Evolutionary conservation across 805 yeast genomes (phyloP).

Genomic region (Phaffomyces antillensis): DNA sequence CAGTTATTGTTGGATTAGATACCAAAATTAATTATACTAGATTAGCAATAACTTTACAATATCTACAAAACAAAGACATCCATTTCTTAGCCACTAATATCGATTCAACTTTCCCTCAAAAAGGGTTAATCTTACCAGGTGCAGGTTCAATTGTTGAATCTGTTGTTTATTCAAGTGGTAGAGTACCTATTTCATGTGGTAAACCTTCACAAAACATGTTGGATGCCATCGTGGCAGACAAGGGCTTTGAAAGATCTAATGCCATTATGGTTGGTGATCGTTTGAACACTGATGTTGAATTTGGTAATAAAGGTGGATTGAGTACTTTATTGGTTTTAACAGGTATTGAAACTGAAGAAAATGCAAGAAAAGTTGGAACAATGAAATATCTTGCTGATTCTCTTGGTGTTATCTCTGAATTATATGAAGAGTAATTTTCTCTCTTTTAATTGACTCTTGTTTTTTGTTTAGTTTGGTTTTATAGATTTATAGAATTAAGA

Average conservation of each 20-base stretch:
- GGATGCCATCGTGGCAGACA: conserved; percentile 69
- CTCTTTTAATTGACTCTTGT: not conserved
- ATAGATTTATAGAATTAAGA: not conserved
- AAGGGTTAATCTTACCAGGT: conserved; percentile 83
- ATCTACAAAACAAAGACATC: conserved; percentile 53
- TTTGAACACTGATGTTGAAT: conserved; percentile 88
- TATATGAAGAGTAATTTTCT: conserved; percentile 29
- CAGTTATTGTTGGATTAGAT: conserved; percentile 87
- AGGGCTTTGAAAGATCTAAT: conserved; percentile 44
- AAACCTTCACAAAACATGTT: conserved; percentile 88
- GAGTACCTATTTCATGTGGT: conserved; percentile 86
- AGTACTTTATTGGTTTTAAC: conserved; percentile 84
- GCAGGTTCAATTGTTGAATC: conserved; percentile 89
- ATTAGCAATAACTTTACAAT: conserved; percentile 74
- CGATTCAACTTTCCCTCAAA: conserved; percentile 90
- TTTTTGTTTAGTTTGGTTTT: not conserved
- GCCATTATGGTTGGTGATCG: conserved; percentile 95
- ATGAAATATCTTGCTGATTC: conserved; percentile 68
- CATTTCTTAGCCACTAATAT: conserved; percentile 89
- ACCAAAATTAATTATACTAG: conserved; percentile 72
- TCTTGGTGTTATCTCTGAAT: conserved; percentile 53
- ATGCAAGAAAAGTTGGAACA: conserved; percentile 37
- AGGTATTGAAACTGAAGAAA: conserved; percentile 79
- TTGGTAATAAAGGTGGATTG: conserved; percentile 82
- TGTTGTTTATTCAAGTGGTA: conserved; percentile 66